A percentile compares a stretch with the other conserved stretches of the same genome.
These are phyloP conservation scores for Themeda triandra DNA, from an alignment of 176 grass and related monocot genomes.

Conservation along the genomic window DNA sequence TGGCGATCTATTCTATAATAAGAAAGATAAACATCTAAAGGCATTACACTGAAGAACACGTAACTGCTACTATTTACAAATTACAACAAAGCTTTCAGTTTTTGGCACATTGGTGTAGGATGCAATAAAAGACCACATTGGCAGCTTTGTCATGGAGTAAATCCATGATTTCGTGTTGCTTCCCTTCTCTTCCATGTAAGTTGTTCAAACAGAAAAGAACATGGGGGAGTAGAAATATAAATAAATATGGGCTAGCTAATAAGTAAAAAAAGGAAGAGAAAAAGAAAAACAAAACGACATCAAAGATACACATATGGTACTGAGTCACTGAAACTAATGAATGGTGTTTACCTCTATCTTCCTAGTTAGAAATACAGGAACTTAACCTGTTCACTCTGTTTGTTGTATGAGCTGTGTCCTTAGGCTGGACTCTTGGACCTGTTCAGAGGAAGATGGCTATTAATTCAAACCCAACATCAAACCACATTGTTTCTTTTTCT, in stretches of 20 bases:
- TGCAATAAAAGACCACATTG: constrained; percentile 35
- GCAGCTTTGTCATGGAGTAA: constrained; percentile 27
- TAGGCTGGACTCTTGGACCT: constrained; percentile 87
- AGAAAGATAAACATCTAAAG: constrained; percentile 1
- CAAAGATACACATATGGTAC: constrained; percentile 51
- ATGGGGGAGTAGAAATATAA: constrained; percentile 22
- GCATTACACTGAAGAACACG: constrained; percentile 7
- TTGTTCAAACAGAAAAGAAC: constrained; percentile 27
- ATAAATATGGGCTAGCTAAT: constrained; percentile 24
- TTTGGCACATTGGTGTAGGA: neutral
- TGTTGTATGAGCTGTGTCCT: constrained; percentile 81
- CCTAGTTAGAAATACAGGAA: constrained; percentile 46
- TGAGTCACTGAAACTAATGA: constrained; percentile 47
- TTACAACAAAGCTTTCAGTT: constrained; percentile 31
- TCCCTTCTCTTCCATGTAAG: constrained; percentile 71
- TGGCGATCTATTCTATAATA: constrained; percentile 1
- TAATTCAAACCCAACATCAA: constrained; percentile 20
- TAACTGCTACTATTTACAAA: constrained; percentile 27
- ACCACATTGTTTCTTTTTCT: neutral
- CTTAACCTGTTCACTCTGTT: constrained; percentile 48
- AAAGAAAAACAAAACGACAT: neutral
- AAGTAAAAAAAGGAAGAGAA: neutral
- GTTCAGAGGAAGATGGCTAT: constrained; percentile 21
- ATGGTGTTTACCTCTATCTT: constrained; percentile 54
- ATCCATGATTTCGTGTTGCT: constrained; percentile 44